phyloP scores from a whole-genome alignment of 768 basidiomycete species.

The Clitopilus hobsonii region DNA sequence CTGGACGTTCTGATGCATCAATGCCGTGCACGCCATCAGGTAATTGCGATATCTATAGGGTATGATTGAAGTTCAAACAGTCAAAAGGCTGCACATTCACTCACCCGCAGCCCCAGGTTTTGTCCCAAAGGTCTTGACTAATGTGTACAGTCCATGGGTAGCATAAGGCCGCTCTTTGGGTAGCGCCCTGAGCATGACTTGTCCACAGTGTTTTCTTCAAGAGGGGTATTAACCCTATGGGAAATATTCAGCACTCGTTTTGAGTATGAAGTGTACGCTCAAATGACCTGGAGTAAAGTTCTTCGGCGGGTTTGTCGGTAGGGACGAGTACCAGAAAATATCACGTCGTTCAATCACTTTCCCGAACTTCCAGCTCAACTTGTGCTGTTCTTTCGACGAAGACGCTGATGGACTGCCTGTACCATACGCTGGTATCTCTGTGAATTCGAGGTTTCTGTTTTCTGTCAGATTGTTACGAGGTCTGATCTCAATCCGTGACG shows the following conservation, averaged over 20 bases:
- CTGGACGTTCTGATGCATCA: conserved; percentile 64
- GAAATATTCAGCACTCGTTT: not conserved
- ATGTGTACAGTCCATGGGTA: conserved; percentile 59
- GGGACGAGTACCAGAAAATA: conserved; percentile 61
- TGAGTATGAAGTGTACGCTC: not conserved
- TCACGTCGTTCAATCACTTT: conserved; percentile 29
- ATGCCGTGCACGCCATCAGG: conserved; percentile 67
- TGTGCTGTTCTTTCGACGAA: not conserved
- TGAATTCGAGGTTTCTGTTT: not conserved
- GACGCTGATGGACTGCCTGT: not conserved
- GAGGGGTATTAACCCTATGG: conserved; percentile 58
- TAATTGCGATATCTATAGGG: conserved; percentile 72
- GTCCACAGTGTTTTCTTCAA: conserved; percentile 51
- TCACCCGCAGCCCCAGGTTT: conserved; percentile 70
- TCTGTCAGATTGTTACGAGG: not conserved
- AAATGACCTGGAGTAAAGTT: conserved; percentile 62
- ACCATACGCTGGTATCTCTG: not conserved
- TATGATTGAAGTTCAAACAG: conserved; percentile 1
- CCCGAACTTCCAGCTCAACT: conserved; percentile 6
- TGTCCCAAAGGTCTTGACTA: conserved; percentile 54
- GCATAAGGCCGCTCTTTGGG: conserved; percentile 59
- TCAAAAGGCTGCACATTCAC: too few species aligned
- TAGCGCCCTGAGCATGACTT: conserved; percentile 45
- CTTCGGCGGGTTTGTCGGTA: conserved; percentile 32
- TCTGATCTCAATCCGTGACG: not conserved